These are phyloP conservation scores for Tetrastigma voinierianum DNA, from an alignment of 164 flowering plant genomes.

Conservation along the genomic window DNA sequence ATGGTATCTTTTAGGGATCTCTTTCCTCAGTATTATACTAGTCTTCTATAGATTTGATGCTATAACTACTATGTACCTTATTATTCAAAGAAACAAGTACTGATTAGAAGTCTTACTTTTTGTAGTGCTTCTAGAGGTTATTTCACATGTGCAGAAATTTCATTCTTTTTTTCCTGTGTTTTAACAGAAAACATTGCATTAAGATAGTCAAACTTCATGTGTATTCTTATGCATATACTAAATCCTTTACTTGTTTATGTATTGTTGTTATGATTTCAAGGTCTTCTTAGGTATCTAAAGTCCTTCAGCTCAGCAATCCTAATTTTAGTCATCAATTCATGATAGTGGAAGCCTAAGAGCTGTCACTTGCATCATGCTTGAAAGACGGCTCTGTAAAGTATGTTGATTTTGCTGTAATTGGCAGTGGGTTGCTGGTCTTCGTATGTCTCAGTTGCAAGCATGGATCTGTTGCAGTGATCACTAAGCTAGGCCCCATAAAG, in stretches of 20 bases:
- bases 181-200: too few relatives aligned
- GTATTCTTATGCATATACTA: too few relatives aligned
- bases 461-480: conserved; percentile 94
- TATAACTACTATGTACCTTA: too few relatives aligned
- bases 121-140: too few relatives aligned
- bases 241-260: background rate
- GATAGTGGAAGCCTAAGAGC: conserved; percentile 28
- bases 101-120: too few relatives aligned
- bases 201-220: background rate
- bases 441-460: conserved; percentile 95
- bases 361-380: conserved; percentile 39
- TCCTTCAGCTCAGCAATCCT: conserved; percentile 28
- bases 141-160: too few relatives aligned
- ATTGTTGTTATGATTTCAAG: conserved; percentile 27
- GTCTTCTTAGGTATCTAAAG: conserved; percentile 47
- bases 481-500: conserved; percentile 94
- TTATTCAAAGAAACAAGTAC: too few relatives aligned
- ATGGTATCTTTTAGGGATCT: conserved; percentile 29
- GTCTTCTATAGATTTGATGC: too few relatives aligned
- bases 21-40: too few relatives aligned
- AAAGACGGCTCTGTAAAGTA: conserved; percentile 57
- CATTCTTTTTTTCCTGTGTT: too few relatives aligned
- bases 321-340: conserved; percentile 13
- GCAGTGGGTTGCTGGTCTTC: conserved; percentile 98
- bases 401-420: conserved; percentile 86